Conservation (phyloP, 345 rosid species). For the Arabidopsis suecica region DNA sequence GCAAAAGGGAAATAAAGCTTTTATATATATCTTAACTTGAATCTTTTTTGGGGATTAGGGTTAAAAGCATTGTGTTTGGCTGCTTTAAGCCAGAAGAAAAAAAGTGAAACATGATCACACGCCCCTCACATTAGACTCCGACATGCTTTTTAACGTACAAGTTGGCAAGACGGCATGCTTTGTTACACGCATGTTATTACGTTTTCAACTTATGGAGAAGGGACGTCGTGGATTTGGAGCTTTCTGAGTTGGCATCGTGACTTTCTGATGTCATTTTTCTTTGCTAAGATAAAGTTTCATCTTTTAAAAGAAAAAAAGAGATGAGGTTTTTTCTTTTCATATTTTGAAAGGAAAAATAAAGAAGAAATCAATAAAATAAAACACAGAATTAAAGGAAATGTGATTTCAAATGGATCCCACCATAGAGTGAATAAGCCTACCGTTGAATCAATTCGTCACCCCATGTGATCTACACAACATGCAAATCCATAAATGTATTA, state of each 20-base stretch:
- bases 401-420: slow-evolving; percentile 31
- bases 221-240: slow-evolving; percentile 41
- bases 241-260: slow-evolving; percentile 57
- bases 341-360: background rate
- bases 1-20: slow-evolving; percentile 10
- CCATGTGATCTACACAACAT: slow-evolving; percentile 37
- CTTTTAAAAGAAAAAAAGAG: background rate
- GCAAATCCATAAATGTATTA: background rate
- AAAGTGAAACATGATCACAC: slow-evolving; percentile 36
- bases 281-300: slow-evolving; percentile 12
- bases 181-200: background rate
- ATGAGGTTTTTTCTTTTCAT: background rate
- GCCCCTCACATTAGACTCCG: slow-evolving; percentile 43
- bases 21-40: background rate
- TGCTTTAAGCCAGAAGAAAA: slow-evolving; percentile 16
- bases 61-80: slow-evolving; percentile 33
- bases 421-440: slow-evolving; percentile 1
- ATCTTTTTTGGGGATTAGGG: slow-evolving; percentile 21
- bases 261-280: slow-evolving; percentile 55
- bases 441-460: slow-evolving; percentile 31
- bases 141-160: slow-evolving; percentile 30
- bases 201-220: slow-evolving; percentile 16
- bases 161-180: slow-evolving; percentile 17
- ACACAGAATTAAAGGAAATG: slow-evolving; percentile 6
- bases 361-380: background rate